Percentiles rank a stretch among this genome's conserved stretches.
phyloP scores from a whole-genome alignment of 495 filamentous ascomycete species.

The Penicillium lagena region DNA sequence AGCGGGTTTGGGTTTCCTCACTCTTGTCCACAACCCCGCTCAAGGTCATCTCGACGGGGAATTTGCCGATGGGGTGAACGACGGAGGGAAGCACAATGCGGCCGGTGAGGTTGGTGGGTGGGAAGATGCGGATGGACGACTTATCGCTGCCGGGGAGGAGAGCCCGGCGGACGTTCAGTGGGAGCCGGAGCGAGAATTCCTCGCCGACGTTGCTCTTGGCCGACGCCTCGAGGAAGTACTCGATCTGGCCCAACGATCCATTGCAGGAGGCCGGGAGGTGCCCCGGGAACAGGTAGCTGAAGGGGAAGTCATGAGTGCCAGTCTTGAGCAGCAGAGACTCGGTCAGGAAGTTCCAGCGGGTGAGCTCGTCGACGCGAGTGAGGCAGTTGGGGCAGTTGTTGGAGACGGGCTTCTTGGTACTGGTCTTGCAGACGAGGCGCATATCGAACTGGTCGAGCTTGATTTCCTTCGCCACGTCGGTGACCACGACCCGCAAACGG shows the following conservation, averaged over 20 bases:
- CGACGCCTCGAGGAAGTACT: constrained; percentile 75
- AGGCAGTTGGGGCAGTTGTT: constrained; percentile 71
- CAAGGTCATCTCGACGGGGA: constrained; percentile 70
- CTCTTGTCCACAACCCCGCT: constrained; percentile 70
- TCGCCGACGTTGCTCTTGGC: constrained; percentile 55
- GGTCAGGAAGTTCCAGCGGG: constrained; percentile 70
- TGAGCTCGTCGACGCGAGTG: constrained; percentile 61
- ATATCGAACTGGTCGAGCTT: constrained; percentile 67
- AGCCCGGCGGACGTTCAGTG: constrained; percentile 68
- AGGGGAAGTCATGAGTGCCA: constrained; percentile 78
- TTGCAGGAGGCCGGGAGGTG: constrained; percentile 78
- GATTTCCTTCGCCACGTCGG: constrained; percentile 46
- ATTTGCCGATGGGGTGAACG: constrained; percentile 81
- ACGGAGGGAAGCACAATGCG: constrained; percentile 72
- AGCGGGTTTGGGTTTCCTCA: constrained; percentile 59
- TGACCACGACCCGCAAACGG: constrained; percentile 66
- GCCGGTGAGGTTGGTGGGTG: constrained; percentile 86
- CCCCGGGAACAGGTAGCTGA: constrained; percentile 82
- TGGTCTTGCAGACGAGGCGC: constrained; percentile 56
- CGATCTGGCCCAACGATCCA: constrained; percentile 61
- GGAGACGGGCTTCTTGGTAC: constrained; percentile 72
- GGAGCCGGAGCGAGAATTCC: constrained; percentile 56
- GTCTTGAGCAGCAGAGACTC: constrained; percentile 56
- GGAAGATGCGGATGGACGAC: constrained; percentile 83
- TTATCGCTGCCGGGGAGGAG: constrained; percentile 68